A percentile compares a stretch with the other conserved stretches of the same genome.
These are phyloP conservation scores for Fusarium sp. DNA, from an alignment of 2,329 filamentous ascomycete genomes.

Conservation along the genomic window DNA sequence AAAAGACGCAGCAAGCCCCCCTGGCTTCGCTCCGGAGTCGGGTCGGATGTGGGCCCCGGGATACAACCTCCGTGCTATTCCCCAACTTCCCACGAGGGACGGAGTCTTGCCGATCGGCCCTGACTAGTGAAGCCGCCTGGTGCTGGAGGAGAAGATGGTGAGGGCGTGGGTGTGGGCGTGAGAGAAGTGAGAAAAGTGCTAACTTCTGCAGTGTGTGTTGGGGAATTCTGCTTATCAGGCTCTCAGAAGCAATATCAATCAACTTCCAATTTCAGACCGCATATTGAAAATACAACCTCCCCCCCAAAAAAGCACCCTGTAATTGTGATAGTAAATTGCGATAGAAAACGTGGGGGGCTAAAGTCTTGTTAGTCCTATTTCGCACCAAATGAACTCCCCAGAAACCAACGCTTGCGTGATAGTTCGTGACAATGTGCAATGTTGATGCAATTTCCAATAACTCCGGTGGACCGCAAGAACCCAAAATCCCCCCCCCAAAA, in stretches of 20 bases:
- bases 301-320: neutral
- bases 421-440: conserved; percentile 1
- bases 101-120: neutral
- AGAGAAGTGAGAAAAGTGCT: neutral
- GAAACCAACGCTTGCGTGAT: neutral
- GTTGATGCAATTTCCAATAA: conserved; percentile 23
- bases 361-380: neutral
- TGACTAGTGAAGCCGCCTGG: neutral
- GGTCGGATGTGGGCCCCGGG: conserved; percentile 14
- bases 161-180: neutral
- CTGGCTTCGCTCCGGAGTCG: conserved; percentile 32
- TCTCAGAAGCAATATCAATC: neutral
- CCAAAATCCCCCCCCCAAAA: neutral
- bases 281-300: neutral
- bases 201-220: neutral
- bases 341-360: neutral
- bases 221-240: neutral
- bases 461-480: conserved; percentile 15
- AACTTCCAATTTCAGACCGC: neutral
- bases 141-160: neutral
- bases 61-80: conserved; percentile 32
- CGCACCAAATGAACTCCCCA: neutral
- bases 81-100: conserved; percentile 7
- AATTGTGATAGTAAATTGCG: neutral
- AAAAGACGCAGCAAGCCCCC: conserved; percentile 6